phyloP scores from a whole-genome alignment of 495 filamentous ascomycete genomes.

The Penicillium paradoxum region DNA sequence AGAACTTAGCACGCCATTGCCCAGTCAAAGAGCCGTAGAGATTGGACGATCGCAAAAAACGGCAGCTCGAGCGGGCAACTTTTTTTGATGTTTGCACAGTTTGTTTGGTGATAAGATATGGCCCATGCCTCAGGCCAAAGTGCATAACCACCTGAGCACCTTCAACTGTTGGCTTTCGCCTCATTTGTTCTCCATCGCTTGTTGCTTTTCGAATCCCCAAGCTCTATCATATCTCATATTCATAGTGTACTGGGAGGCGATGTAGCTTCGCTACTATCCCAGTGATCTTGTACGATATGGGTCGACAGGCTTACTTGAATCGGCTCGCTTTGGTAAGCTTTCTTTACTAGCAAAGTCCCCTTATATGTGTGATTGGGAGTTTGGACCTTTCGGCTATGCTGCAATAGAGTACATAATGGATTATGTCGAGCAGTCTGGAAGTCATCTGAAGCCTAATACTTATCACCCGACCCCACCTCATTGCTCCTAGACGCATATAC shows the following conservation, averaged over 20 bases:
- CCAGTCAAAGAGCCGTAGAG: slow-evolving; percentile 11
- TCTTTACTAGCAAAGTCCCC: neutral
- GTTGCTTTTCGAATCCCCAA: neutral
- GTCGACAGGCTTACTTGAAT: slow-evolving; percentile 47
- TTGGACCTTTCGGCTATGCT: neutral
- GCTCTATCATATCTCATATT: neutral
- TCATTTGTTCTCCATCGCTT: neutral
- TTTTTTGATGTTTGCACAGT: slow-evolving; percentile 44
- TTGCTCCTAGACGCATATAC: neutral
- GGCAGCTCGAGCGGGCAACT: slow-evolving; percentile 21
- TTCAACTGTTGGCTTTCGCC: neutral
- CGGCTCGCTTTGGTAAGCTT: slow-evolving; percentile 50
- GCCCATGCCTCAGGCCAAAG: slow-evolving; percentile 23
- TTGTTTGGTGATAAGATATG: slow-evolving; percentile 33
- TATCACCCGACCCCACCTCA: neutral
- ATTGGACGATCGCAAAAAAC: slow-evolving; percentile 21
- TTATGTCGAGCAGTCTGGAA: neutral
- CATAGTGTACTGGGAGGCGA: neutral
- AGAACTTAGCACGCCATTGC: slow-evolving; percentile 12
- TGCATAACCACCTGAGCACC: slow-evolving; percentile 10
- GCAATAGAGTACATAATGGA: neutral
- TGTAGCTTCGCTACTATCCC: neutral
- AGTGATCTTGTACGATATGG: slow-evolving; percentile 31
- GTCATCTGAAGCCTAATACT: neutral
- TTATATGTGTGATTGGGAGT: neutral